phyloP scores from a whole-genome alignment of 176 grass and related monocot genomes.

The Calamus simplicifolius region DNA sequence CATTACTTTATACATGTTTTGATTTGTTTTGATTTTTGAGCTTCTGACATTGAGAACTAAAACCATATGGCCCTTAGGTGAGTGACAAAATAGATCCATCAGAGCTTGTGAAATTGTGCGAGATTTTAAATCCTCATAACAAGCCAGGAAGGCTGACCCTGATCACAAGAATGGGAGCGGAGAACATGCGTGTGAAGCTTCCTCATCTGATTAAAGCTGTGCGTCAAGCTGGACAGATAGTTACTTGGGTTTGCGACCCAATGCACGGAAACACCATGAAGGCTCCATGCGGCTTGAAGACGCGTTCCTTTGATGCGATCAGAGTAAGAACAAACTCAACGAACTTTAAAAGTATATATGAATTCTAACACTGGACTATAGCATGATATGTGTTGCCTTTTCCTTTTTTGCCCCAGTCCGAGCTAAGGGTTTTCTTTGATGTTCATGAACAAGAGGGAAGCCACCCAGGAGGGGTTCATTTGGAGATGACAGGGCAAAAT shows the following conservation, averaged over 20 bases:
- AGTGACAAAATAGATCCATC: slow-evolving; percentile 7
- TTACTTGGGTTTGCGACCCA: not conserved
- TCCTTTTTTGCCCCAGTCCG: not conserved
- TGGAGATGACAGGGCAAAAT: slow-evolving; percentile 9
- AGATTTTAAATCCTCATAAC: slow-evolving; percentile 2
- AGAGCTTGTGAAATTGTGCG: slow-evolving; percentile 8
- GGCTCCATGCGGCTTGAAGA: slow-evolving; percentile 8
- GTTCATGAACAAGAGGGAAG: slow-evolving; percentile 5
- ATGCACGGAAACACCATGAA: slow-evolving; percentile 9
- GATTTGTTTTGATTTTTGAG: too few species aligned
- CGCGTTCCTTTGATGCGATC: slow-evolving; percentile 5
- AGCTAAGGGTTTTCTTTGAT: slow-evolving; percentile 4
- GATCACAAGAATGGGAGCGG: too few species aligned
- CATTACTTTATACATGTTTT: too few species aligned
- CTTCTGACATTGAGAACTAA: too few species aligned
- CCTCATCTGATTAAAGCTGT: slow-evolving; percentile 1
- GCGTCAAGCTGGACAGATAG: too few species aligned
- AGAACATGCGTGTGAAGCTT: slow-evolving; percentile 1
- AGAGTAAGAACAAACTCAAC: slow-evolving; percentile 6
- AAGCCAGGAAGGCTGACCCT: too few species aligned
- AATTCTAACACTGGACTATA: not conserved
- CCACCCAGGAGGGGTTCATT: slow-evolving; percentile 7
- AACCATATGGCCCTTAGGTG: not conserved
- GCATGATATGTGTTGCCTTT: not conserved
- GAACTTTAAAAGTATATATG: not conserved